Conservation (phyloP, 2,329 filamentous ascomycete genomes). For the Fusarium transvaalense region DNA sequence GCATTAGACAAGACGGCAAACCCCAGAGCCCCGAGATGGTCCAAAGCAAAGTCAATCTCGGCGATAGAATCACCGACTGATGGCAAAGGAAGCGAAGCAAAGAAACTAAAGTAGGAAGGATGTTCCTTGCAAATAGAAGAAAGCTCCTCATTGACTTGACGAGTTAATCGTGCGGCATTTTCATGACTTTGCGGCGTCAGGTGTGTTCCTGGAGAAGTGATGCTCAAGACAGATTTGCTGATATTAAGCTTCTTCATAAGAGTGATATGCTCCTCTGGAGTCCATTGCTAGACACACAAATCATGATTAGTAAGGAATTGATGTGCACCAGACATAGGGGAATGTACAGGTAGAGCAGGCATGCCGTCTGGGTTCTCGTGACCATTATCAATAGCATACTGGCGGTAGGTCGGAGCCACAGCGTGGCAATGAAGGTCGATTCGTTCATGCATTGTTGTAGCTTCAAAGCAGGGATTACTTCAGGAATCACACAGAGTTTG, state of each 20-base stretch:
- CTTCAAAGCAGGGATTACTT: background rate
- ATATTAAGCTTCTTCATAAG: slow-evolving; percentile 3
- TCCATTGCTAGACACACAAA: background rate
- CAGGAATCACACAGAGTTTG: background rate
- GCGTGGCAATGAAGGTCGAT: slow-evolving; percentile 12
- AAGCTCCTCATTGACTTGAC: background rate
- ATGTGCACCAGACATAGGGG: background rate
- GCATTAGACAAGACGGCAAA: slow-evolving; percentile 7
- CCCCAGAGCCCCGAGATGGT: background rate
- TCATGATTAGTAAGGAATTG: background rate
- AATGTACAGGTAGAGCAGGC: slow-evolving; percentile 2
- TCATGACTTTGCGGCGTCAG: background rate
- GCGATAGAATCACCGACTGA: background rate
- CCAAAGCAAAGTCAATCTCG: slow-evolving; percentile 9
- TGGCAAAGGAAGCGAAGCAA: slow-evolving; percentile 10
- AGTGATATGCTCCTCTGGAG: background rate
- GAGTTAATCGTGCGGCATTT: background rate
- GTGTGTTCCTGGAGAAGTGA: slow-evolving; percentile 1
- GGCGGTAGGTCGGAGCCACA: slow-evolving; percentile 2
- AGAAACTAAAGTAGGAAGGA: background rate
- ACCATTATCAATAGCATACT: slow-evolving; percentile 4
- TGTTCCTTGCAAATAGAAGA: background rate
- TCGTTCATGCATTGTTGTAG: background rate
- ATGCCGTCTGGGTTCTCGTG: slow-evolving; percentile 9
- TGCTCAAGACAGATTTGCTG: background rate